Conservation (phyloP, 1,284 basidiomycete genomes). For the Phellinidium pouzarii region DNA sequence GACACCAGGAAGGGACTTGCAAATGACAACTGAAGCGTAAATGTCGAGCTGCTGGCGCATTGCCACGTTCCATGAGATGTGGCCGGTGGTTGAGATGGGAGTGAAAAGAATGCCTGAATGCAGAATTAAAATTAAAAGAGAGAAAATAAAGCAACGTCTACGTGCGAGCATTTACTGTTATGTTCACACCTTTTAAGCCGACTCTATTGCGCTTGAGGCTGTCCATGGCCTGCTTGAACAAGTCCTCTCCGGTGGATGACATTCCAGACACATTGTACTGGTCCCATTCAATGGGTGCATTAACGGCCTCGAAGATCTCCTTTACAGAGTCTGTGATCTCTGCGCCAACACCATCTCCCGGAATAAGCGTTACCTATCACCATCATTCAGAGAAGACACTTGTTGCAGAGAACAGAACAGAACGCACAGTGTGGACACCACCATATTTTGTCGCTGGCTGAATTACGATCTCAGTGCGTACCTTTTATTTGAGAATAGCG, state of each 20-base stretch:
- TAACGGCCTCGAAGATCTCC: slow-evolving; percentile 96
- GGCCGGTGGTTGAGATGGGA: slow-evolving; percentile 91
- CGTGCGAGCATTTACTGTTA: slow-evolving; percentile 4
- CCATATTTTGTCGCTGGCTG: slow-evolving; percentile 93
- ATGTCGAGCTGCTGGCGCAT: slow-evolving; percentile 99
- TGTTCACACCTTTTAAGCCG: slow-evolving; percentile 87
- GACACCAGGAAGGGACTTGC: slow-evolving; percentile 97
- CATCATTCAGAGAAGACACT: slow-evolving; percentile 21
- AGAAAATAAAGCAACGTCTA: too few relatives aligned
- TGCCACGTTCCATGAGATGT: slow-evolving; percentile 99
- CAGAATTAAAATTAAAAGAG: slow-evolving; percentile 12
- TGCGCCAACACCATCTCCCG: slow-evolving; percentile 94
- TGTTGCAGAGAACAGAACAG: slow-evolving; percentile 22
- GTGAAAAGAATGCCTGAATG: slow-evolving; percentile 92
- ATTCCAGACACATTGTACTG: slow-evolving; percentile 97
- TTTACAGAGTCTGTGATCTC: slow-evolving; percentile 99
- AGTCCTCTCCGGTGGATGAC: slow-evolving; percentile 87
- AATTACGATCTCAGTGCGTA: neutral
- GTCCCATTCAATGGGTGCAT: slow-evolving; percentile 99
- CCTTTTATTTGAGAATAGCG: slow-evolving; percentile 4
- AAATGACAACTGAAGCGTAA: slow-evolving; percentile 96
- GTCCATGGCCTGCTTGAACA: slow-evolving; percentile 98
- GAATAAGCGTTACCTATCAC: slow-evolving; percentile 82
- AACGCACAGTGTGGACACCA: slow-evolving; percentile 78
- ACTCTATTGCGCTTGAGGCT: slow-evolving; percentile 95